Evolutionary conservation across 164 flowering plant genomes (phyloP), one percentile per base, ranked within the genome.

Genomic region (Berberis thunbergii): DNA sequence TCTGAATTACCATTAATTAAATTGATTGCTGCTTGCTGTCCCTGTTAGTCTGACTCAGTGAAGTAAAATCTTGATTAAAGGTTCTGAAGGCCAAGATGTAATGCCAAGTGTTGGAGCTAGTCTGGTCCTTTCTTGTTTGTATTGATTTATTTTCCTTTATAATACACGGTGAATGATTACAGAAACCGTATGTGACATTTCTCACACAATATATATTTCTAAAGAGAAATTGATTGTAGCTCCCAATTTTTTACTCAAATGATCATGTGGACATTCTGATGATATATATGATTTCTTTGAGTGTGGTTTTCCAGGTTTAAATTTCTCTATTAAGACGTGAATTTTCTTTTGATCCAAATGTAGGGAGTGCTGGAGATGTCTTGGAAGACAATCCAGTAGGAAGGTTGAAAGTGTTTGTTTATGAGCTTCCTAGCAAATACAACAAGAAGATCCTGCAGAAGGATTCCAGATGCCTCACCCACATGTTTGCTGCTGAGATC

Each of bases 321-420:
- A 12, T 52, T 3, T 52, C 8, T 10, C 13, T 52, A 52, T 10
- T 52, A 26, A 10, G n/a, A 3, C 13, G 3, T 3, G 10, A 52
- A 52, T 11, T 11, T 49, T 49, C 8, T 6, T 52, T 6, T 10
- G 13, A 52, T 52, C 40, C 44, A 7, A 62, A 49, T 76, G 69
- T 53, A 91, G 98, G 98, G 62, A 93, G 97, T 75, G 98, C 98
- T 72, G 97, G 98, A 67, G 98, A 93, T 85, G 98, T 93, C 56
- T 78, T 93, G 84, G 98, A 93, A 69, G 98, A 93, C 73, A 82
- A 93, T 75, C 98, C 97, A 1, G 91, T 93, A 45, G 98, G 97
- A 68, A 83, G 96, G 76, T 70, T 93, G 73, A 93, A 93, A 74
- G 98, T 93, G 58, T 93, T 84, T 79, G 96, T 93, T 44, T 93